A percentile compares a stretch with the other conserved stretches of the same genome.
These are phyloP conservation scores for Poa pratensis DNA, from an alignment of 176 grass and related monocot species.

Conservation along the genomic window DNA sequence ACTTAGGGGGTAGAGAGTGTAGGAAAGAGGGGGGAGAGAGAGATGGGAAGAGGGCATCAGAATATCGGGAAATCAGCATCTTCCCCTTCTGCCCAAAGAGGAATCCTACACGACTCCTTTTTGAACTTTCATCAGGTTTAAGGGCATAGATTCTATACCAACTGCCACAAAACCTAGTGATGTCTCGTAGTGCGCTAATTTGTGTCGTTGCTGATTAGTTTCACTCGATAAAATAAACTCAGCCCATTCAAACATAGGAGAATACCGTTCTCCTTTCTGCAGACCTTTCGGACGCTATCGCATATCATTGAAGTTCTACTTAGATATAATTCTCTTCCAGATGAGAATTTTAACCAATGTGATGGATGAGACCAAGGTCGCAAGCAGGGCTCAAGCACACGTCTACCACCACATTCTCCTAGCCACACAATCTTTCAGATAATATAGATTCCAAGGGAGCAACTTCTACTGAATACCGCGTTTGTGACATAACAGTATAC, in stretches of 20 bases:
- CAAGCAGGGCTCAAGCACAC: neutral
- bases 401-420: neutral
- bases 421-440: neutral
- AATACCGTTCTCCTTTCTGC: neutral
- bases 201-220: neutral
- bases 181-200: neutral
- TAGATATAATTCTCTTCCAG: slow-evolving; percentile 8
- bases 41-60: neutral
- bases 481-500: neutral
- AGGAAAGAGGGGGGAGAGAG: too few species aligned
- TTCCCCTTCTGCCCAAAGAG: slow-evolving; percentile 32
- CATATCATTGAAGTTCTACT: slow-evolving; percentile 13
- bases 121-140: slow-evolving; percentile 20
- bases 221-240: neutral
- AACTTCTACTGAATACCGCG: neutral
- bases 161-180: neutral
- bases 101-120: slow-evolving; percentile 20
- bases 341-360: neutral
- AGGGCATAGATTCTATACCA: slow-evolving; percentile 39
- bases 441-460: neutral
- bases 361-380: neutral
- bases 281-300: neutral
- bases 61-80: slow-evolving; percentile 46
- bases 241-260: neutral
- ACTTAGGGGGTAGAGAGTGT: neutral